Base-by-base conservation (phyloP, 345 rosid species). In the Kernera saxatilis region DNA sequence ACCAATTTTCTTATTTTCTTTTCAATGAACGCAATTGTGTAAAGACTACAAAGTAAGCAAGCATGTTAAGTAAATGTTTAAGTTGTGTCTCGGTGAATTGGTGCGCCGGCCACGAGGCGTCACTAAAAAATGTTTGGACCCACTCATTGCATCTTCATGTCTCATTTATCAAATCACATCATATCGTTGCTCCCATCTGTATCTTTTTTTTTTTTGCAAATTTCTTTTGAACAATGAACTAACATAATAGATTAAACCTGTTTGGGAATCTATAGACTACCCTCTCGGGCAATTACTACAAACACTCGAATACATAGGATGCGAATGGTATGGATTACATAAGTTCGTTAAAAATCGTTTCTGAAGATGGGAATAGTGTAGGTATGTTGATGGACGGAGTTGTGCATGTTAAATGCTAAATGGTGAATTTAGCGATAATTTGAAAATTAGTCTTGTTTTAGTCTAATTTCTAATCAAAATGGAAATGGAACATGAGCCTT, bases 71-170 rank as follows among this genome's bases (percentile, higher is more conserved):
- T 64, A 56, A 27, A 55, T 48, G 60, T 45, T 39, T 70, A 30
- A 64, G 46, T 46, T 62, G 53, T 56, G 71, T 64, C 66, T 70
- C 8, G 63, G 60, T 32, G 71, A 76, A 76, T 63, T 64, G 79
- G 79, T 76, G 79, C 71, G 70, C 71, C 62, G 67, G 70, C 79
- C 70, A 75, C 48, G 19, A 54, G 79, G 70, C 64, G 64, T 75
- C 79, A 75, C 79, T 75, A 75, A 27, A 29, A 46, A 75, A 75
- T 75, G 75, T 75, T 75, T 69, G 79, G 79, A 69, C 74, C 79
- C 70, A 62, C 71, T 44, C 41, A 4, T 72, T 12, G 21, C 62
- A 70, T 39, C 33, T 76, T 59, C 67, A 70, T 76, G 71, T 70
- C 62, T 76, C 71, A 55, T 30, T 46, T 39, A 70, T 70, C 78